Evolutionary conservation across 2,329 filamentous ascomycete species (phyloP), one percentile per base, ranked within the genome.

Genomic region (Trichoderma sp.): DNA sequence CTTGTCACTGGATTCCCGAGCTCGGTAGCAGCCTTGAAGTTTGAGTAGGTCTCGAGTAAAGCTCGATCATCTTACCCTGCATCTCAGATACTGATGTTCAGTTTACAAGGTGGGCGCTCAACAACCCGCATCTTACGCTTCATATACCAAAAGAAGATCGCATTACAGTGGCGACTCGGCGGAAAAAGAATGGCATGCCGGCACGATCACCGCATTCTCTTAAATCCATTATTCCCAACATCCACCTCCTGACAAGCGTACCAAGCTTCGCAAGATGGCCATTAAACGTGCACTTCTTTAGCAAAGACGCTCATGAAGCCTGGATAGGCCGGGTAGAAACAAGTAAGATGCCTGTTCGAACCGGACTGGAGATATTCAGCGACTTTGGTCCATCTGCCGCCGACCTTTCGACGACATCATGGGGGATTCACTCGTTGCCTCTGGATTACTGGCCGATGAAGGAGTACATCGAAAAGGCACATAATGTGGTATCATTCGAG

Each of bases 1-100:
- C 83, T 97, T 6, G 91, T 98, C 1, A 91, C 92, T 7, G 95
- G 95, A 0, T 99, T 99, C 72, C 93, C 92, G 0, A 95, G 91
- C 73, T 90, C 90, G 75, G 88, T 95, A 43, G 93, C 92, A 0
- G 96, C 96, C 0, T 81, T 99, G 71, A 95, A 98, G 76, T 98
- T 99, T 76, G 95, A 98, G 91, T 96, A 84, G 77, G 89, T 83
- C 3, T 5, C 7, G 10, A 24, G 14, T 13, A 18, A 26, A n/a
- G n/a, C 63, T 11, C 4, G 2, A 39, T 4, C 11, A 46, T 4
- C 43, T 7, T 49, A 49, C 11, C n/a, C 21, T n/a, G 13, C 11
- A 30, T 18, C 46, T 28, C 16, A 21, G 3, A 5, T 52, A 51
- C 63, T 73, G 49, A 68, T 63, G 14, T 32, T 16, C n/a, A 59